Evolutionary conservation across 805 yeast genomes (phyloP).

Genomic region (Ogataea paradorogensis): DNA sequence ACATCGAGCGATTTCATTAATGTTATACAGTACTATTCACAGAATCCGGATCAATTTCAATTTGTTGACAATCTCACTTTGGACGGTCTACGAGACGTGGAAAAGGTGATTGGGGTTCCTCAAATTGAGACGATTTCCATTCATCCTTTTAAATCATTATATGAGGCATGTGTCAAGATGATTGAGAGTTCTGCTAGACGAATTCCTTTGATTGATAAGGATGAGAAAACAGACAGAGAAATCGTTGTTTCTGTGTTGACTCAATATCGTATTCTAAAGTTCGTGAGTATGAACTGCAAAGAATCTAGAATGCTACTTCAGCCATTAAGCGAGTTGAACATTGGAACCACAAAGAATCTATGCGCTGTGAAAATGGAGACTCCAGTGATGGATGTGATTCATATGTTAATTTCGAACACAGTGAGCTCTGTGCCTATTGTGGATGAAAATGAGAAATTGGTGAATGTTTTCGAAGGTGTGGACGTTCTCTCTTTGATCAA

Average conservation of each 20-base stretch:
- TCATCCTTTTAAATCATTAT: conserved; percentile 85
- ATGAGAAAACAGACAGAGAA: conserved; percentile 87
- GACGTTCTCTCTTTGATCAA: conserved; percentile 90
- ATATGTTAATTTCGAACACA: conserved; percentile 69
- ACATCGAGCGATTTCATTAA: conserved; percentile 92
- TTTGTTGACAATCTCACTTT: conserved; percentile 81
- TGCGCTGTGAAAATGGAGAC: conserved; percentile 84
- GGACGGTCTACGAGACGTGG: conserved; percentile 83
- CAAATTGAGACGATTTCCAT: conserved; percentile 84
- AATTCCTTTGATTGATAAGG: conserved; percentile 91
- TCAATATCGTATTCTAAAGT: conserved; percentile 92
- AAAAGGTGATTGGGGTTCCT: conserved; percentile 79
- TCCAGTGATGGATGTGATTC: conserved; percentile 91
- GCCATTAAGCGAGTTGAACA: conserved; percentile 67
- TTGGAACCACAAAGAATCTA: conserved; percentile 56
- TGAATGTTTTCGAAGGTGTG: conserved; percentile 93
- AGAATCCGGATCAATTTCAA: conserved; percentile 83
- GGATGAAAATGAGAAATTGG: conserved; percentile 59
- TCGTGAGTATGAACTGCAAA: conserved; percentile 93
- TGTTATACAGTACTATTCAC: conserved; percentile 91
- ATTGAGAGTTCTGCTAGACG: conserved; percentile 84
- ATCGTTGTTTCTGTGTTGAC: conserved; percentile 94
- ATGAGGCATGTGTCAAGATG: conserved; percentile 93
- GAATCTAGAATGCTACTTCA: conserved; percentile 81
- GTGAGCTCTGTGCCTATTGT: conserved; percentile 93